Evolutionary conservation across 2,329 filamentous ascomycete genomes (phyloP), one percentile per base, ranked within the genome.

Genomic region (Cyanodermella asteris): DNA sequence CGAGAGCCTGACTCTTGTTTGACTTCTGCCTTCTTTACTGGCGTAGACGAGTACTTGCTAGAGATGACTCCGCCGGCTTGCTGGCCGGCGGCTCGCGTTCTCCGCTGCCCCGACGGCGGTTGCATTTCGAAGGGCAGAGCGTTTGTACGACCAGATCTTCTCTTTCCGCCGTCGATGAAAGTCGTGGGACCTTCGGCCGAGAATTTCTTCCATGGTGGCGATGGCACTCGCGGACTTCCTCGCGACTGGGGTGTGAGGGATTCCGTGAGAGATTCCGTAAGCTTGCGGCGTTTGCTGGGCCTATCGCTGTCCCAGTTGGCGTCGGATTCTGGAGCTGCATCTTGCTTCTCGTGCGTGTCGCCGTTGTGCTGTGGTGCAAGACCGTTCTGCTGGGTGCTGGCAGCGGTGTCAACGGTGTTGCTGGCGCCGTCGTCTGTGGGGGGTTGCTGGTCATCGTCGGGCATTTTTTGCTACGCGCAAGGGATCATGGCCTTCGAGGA

Each of bases 181-280:
- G 76, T 74, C 4, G 84, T 87, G 13, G 87, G 87, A 0, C 87
- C 87, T 15, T 91, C 76, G 20, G 75, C 78, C 30, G 64, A 64
- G 33, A 76, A 64, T 41, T 69, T 77, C 55, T 87, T 94, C 87
- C 87, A 97, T 13, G 87, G 87, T 35, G 87, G 87, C 34, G 84
- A 94, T 20, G 45, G n/a, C n/a, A n/a, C n/a, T n/a, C n/a, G n/a
- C n/a, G n/a, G 36, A n/a, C n/a, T n/a, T n/a, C n/a, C n/a, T n/a
- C n/a, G n/a, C n/a, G n/a, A n/a, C n/a, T n/a, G n/a, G n/a, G n/a
- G n/a, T n/a, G n/a, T n/a, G n/a, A n/a, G n/a, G n/a, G n/a, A n/a
- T n/a, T n/a, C n/a, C n/a, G n/a, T n/a, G n/a, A n/a, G n/a, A n/a
- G n/a, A n/a, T n/a, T n/a, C n/a, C n/a, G n/a, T n/a, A 20, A 31